A percentile compares a stretch with the other conserved stretches of the same genome.
phyloP scores from a whole-genome alignment of 1,139 yeast species.

The Geotrichum aggregatum region DNA sequence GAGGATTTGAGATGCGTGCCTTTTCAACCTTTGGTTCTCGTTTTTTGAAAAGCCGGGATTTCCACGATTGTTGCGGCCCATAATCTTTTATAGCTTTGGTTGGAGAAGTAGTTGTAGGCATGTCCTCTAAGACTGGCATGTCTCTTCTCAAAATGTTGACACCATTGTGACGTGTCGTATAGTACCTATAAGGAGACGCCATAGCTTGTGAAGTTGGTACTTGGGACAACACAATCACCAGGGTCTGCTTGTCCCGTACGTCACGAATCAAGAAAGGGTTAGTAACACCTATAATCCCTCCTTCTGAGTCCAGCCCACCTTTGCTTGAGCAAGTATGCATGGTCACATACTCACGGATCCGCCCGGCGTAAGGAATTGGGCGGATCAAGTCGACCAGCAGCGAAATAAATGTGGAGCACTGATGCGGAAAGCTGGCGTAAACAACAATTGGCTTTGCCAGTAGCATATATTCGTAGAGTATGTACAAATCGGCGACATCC shows the following conservation, averaged over 20 bases:
- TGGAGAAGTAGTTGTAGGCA: no score
- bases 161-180: conserved; percentile 11
- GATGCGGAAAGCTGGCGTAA: conserved; percentile 28
- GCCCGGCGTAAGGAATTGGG: conserved; percentile 26
- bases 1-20: conserved; percentile 6
- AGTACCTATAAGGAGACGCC: conserved; percentile 16
- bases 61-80: no score
- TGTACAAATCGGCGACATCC: conserved; percentile 28
- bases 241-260: conserved; percentile 15
- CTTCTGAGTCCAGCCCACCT: conserved; percentile 2
- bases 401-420: conserved; percentile 29
- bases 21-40: conserved; percentile 8
- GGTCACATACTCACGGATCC: conserved; percentile 30
- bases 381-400: conserved; percentile 27
- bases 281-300: conserved; percentile 29
- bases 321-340: conserved; percentile 25
- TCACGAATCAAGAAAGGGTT: conserved; percentile 28
- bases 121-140: neutral
- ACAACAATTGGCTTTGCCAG: conserved; percentile 27
- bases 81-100: no score
- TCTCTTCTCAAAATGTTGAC: conserved; percentile 11
- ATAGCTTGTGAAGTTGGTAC: neutral
- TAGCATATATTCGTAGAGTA: conserved; percentile 30
- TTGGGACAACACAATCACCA: conserved; percentile 7
- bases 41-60: neutral